A percentile compares a stretch with the other conserved stretches of the same genome.
phyloP scores from a whole-genome alignment of 2,329 filamentous ascomycete genomes.

The Aureobasidium leucospermi region DNA sequence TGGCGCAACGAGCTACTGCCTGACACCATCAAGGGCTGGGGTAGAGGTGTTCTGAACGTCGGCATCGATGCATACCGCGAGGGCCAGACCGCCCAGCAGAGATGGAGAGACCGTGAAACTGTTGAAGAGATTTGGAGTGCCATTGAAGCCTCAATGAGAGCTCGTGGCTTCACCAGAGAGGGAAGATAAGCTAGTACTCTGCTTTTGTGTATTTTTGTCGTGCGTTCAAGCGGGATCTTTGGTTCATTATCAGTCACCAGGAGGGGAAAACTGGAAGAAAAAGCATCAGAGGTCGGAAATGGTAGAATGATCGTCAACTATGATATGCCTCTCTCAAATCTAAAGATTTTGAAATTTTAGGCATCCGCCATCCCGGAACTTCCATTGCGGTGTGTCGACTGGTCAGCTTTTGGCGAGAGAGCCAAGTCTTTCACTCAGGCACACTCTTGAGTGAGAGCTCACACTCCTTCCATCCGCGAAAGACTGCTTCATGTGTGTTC shows the following conservation, averaged over 20 bases:
- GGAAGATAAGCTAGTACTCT: background rate
- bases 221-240: constrained; percentile 8
- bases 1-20: constrained; percentile 81
- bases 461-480: too few species aligned
- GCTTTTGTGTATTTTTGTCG: background rate
- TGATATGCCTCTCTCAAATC: background rate
- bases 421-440: too few species aligned
- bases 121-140: constrained; percentile 88
- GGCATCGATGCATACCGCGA: constrained; percentile 76
- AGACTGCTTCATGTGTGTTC: too few species aligned
- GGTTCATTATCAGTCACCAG: background rate
- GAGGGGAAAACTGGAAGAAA: background rate
- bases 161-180: constrained; percentile 36
- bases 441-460: too few species aligned
- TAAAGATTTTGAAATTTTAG: background rate
- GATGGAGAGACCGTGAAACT: constrained; percentile 86
- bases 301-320: background rate
- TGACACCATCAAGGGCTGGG: constrained; percentile 73
- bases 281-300: background rate
- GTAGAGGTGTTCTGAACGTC: constrained; percentile 70
- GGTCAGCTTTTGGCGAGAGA: background rate
- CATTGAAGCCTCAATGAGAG: constrained; percentile 81
- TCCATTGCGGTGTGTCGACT: background rate
- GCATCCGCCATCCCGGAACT: background rate
- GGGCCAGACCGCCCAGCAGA: constrained; percentile 33